Evolutionary conservation across 139 green algal genomes (phyloP).

Genomic region (Asterochloris erici): DNA sequence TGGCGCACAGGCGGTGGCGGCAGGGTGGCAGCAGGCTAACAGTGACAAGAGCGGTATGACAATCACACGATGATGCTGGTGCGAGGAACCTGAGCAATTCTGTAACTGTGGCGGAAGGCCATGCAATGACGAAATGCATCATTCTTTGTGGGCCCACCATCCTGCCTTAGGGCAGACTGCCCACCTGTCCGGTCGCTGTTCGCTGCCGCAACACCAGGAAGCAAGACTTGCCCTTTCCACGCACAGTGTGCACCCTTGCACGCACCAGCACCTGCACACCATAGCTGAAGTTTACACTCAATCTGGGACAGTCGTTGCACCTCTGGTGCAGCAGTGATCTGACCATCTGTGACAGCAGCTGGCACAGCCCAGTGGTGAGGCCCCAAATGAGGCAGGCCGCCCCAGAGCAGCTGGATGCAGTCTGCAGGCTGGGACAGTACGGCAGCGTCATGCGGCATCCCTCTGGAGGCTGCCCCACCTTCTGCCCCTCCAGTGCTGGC

Average conservation of each 20-base stretch:
- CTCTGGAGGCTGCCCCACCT: conserved; percentile 28
- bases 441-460: background rate
- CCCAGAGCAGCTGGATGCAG: background rate
- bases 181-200: conserved; percentile 80
- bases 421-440: background rate
- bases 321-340: too few relatives aligned
- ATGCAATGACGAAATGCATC: too few relatives aligned
- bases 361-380: background rate
- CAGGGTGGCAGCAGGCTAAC: too few relatives aligned
- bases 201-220: conserved; percentile 93
- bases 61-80: too few relatives aligned
- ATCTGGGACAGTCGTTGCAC: background rate
- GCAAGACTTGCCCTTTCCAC: conserved; percentile 93
- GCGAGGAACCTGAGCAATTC: too few relatives aligned
- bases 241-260: conserved; percentile 80
- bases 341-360: background rate
- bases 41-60: too few relatives aligned
- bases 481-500: conserved; percentile 36
- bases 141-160: too few relatives aligned
- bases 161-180: background rate
- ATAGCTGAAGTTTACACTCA: background rate
- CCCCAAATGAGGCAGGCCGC: background rate
- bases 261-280: conserved; percentile 65
- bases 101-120: too few relatives aligned
- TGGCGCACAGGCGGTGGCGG: too few relatives aligned